These are phyloP conservation scores for Paraglomus occultum DNA, from an alignment of 192 early-diverging fungal genomes.

Conservation along the genomic window DNA sequence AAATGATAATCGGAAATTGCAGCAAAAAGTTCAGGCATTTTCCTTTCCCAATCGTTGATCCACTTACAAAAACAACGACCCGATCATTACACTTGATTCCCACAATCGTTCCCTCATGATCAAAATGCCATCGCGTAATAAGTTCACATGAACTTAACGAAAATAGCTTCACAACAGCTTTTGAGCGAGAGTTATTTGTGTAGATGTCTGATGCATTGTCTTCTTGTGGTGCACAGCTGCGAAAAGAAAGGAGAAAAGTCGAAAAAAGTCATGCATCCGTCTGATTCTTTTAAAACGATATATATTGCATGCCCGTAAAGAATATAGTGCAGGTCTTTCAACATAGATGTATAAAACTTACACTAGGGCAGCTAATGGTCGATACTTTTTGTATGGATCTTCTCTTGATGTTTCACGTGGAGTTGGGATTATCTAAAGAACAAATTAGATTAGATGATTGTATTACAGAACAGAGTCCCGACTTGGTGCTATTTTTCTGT, in stretches of 20 bases:
- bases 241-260: neutral
- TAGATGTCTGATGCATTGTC: slow-evolving; percentile 22
- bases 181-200: slow-evolving; percentile 16
- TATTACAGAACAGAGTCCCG: neutral
- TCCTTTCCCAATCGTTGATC: neutral
- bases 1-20: slow-evolving; percentile 9
- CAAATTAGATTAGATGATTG: neutral
- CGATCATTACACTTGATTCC: slow-evolving; percentile 57
- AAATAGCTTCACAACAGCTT: slow-evolving; percentile 48
- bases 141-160: slow-evolving; percentile 55
- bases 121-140: slow-evolving; percentile 47
- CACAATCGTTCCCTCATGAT: slow-evolving; percentile 41
- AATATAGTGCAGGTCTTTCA: neutral
- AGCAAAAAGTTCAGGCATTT: neutral
- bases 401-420: slow-evolving; percentile 35
- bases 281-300: neutral
- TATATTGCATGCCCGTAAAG: slow-evolving; percentile 1
- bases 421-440: slow-evolving; percentile 34
- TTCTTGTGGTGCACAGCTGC: neutral
- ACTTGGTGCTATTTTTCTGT: too few relatives aligned
- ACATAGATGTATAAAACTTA: slow-evolving; percentile 31
- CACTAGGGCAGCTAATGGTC: slow-evolving; percentile 51
- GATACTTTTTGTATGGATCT: slow-evolving; percentile 38
- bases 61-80: slow-evolving; percentile 62
- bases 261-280: too few relatives aligned